A percentile compares a stretch with the other conserved stretches of the same genome.
These are phyloP conservation scores for Tetradesmus obliquus DNA, from an alignment of 139 green algal genomes.

Conservation along the genomic window DNA sequence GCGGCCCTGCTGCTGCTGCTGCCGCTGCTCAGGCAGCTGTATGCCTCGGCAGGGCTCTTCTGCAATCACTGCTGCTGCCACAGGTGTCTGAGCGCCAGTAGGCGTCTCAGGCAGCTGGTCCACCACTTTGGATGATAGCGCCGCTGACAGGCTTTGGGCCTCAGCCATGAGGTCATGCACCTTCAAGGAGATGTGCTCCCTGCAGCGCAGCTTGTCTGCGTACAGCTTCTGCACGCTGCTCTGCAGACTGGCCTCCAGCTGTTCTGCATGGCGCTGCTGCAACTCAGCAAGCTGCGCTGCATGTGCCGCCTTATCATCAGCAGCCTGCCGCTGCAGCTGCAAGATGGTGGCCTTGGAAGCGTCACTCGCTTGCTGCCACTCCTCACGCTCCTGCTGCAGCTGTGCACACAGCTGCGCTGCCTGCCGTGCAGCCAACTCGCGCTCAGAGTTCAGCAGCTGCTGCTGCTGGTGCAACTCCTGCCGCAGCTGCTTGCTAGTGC, in stretches of 20 bases:
- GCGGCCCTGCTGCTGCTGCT: background rate
- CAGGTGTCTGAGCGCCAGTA: background rate
- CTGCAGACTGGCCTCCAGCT: background rate
- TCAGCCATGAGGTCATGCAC: constrained; percentile 7
- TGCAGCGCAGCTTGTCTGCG: constrained; percentile 24
- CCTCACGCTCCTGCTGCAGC: background rate
- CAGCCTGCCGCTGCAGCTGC: background rate
- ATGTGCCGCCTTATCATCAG: background rate
- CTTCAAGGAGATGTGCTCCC: constrained; percentile 11
- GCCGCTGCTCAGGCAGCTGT: background rate
- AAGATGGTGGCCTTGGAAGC: background rate
- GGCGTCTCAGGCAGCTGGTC: background rate
- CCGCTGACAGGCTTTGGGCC: background rate
- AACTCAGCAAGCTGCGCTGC: background rate
- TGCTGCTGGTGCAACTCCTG: background rate
- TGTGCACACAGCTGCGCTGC: background rate
- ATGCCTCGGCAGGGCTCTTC: background rate
- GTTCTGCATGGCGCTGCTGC: constrained; percentile 3
- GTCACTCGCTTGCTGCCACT: background rate
- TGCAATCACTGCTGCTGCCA: background rate
- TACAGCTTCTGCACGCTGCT: constrained; percentile 4
- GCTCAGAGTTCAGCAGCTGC: background rate
- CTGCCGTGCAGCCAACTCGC: background rate
- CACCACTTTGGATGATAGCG: background rate
- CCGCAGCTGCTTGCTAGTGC: background rate